phyloP scores from a whole-genome alignment of 1,139 yeast genomes.

The Ashbya aceris region DNA sequence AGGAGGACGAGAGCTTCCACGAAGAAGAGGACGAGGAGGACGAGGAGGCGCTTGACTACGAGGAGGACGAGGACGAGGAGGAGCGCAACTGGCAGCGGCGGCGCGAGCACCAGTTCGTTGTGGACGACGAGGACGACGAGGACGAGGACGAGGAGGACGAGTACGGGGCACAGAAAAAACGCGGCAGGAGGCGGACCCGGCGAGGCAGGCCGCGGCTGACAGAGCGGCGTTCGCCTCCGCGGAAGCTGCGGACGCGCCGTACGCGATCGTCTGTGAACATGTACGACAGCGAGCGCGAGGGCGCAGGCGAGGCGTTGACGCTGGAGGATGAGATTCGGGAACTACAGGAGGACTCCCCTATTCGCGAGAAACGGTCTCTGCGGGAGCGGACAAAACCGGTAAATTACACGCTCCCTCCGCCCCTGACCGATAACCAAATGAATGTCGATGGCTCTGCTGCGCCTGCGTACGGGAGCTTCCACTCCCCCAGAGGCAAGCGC shows the following conservation, averaged over 20 bases:
- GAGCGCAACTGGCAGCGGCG: slow-evolving; percentile 17
- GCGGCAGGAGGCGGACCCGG: slow-evolving; percentile 17
- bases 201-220: slow-evolving; percentile 3
- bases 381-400: slow-evolving; percentile 66
- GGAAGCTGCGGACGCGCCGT: slow-evolving; percentile 10
- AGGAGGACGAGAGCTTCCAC: slow-evolving; percentile 26
- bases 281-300: slow-evolving; percentile 8
- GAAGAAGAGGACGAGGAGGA: slow-evolving; percentile 23
- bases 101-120: slow-evolving; percentile 18
- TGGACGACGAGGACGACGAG: slow-evolving; percentile 26
- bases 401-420: slow-evolving; percentile 83
- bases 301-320: slow-evolving; percentile 17
- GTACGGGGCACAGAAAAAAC: slow-evolving; percentile 10
- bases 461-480: slow-evolving; percentile 11
- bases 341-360: slow-evolving; percentile 33
- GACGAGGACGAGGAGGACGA: slow-evolving; percentile 18
- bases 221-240: slow-evolving; percentile 7
- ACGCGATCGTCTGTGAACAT: slow-evolving; percentile 13
- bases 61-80: slow-evolving; percentile 25
- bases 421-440: slow-evolving; percentile 44
- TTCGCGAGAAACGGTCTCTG: slow-evolving; percentile 46
- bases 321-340: slow-evolving; percentile 36
- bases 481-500: slow-evolving; percentile 30
- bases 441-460: slow-evolving; percentile 27
- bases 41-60: slow-evolving; percentile 18